Evolutionary conservation across 148 eudicot genomes (phyloP).

Genomic region (Talinum fruticosum): DNA sequence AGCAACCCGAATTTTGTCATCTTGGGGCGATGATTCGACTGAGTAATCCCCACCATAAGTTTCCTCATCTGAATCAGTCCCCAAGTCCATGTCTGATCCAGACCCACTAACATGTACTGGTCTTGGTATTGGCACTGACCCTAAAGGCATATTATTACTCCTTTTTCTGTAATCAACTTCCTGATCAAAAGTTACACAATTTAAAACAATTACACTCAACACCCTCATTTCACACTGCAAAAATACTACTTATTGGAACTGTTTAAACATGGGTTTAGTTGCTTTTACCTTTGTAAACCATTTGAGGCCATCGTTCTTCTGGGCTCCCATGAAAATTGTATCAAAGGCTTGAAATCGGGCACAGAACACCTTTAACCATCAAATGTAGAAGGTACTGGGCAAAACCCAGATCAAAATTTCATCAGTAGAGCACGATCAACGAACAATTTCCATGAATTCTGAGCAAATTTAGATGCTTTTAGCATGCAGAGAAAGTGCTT

Average conservation of each 20-base stretch:
- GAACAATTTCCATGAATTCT: not conserved
- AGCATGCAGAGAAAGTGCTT: not conserved
- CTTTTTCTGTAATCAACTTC: conserved; percentile 30
- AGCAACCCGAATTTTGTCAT: conserved; percentile 17
- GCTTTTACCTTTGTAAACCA: conserved; percentile 32
- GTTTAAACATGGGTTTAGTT: not conserved
- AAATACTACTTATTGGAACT: not conserved
- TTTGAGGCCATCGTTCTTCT: conserved; percentile 29
- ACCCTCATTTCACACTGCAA: not conserved
- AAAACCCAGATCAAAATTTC: conserved; percentile 26
- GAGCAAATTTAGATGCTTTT: not conserved
- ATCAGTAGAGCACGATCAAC: conserved; percentile 18
- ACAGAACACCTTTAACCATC: conserved; percentile 15
- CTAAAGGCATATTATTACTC: conserved; percentile 17
- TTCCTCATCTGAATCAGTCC: conserved; percentile 26
- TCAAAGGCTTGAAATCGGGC: conserved; percentile 18
- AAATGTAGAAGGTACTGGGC: conserved; percentile 5
- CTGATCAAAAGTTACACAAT: conserved; percentile 29
- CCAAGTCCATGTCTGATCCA: conserved; percentile 33
- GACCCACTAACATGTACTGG: conserved; percentile 22
- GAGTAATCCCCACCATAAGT: conserved; percentile 26
- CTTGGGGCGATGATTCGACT: conserved; percentile 27
- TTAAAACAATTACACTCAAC: conserved; percentile 11
- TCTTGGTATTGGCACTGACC: conserved; percentile 20
- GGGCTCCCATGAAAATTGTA: conserved; percentile 21